These are phyloP conservation scores for Ophiostoma sp. DNA, from an alignment of 2,329 filamentous ascomycete genomes.

Conservation along the genomic window DNA sequence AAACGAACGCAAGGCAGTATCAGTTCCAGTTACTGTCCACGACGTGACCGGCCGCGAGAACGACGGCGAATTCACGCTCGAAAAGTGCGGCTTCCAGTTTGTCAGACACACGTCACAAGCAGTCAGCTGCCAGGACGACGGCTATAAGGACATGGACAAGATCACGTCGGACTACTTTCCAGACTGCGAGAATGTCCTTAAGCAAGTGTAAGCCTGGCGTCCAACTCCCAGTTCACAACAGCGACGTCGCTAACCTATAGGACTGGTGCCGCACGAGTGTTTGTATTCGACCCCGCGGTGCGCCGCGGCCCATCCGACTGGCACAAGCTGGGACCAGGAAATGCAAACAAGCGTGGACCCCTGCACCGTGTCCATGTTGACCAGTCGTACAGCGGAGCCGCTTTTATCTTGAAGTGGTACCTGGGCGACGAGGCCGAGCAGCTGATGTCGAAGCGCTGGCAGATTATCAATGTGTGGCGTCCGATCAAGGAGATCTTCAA, in stretches of 20 bases:
- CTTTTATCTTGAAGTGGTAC: background rate
- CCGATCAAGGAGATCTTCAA: constrained; percentile 44
- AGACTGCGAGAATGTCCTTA: background rate
- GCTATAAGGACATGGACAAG: background rate
- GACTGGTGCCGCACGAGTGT: constrained; percentile 23
- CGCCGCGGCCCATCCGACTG: constrained; percentile 50
- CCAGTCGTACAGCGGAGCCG: constrained; percentile 29
- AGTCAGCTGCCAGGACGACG: background rate
- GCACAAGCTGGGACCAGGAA: constrained; percentile 62
- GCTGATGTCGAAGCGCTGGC: constrained; percentile 16
- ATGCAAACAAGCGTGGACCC: constrained; percentile 49
- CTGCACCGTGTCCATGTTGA: constrained; percentile 46
- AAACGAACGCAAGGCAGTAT: background rate
- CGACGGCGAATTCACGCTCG: background rate
- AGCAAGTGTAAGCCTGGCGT: background rate
- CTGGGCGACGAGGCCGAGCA: background rate
- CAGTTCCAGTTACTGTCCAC: background rate
- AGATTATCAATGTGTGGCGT: constrained; percentile 37
- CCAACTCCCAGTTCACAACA: background rate
- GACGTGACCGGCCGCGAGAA: background rate
- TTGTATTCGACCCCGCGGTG: constrained; percentile 66
- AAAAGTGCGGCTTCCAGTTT: background rate
- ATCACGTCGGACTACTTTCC: background rate
- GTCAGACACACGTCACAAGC: background rate
- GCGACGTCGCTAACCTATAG: background rate